These are phyloP conservation scores for Epichloe glyceriae DNA, from an alignment of 2,329 filamentous ascomycete genomes.

Conservation along the genomic window DNA sequence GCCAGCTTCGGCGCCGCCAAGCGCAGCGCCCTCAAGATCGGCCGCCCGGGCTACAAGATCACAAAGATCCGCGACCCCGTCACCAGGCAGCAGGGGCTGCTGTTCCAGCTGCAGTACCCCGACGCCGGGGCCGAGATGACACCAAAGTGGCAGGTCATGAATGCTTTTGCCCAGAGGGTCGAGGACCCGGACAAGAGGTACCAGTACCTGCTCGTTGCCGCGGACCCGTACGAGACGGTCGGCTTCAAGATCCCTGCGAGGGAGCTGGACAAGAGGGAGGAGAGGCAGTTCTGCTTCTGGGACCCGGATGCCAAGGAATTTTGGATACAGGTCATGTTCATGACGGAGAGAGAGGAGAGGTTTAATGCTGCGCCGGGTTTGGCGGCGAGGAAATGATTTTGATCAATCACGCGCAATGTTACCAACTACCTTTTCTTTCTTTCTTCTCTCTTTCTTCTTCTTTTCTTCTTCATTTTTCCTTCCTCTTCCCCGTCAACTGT, in stretches of 20 bases:
- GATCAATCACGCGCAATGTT: background rate
- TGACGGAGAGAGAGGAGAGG: constrained; percentile 92
- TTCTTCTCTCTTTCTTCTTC: background rate
- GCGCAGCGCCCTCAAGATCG: constrained; percentile 86
- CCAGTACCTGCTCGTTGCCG: constrained; percentile 89
- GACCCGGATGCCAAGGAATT: constrained; percentile 94
- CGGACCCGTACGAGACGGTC: constrained; percentile 96
- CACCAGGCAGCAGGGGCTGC: constrained; percentile 73
- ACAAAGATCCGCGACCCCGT: constrained; percentile 87
- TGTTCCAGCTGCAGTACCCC: constrained; percentile 95
- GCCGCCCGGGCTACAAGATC: constrained; percentile 92
- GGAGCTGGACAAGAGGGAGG: constrained; percentile 82
- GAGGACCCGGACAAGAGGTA: constrained; percentile 90
- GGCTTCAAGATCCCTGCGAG: constrained; percentile 90
- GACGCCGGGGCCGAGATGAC: constrained; percentile 65
- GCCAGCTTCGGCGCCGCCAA: constrained; percentile 59
- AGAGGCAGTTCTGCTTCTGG: constrained; percentile 86
- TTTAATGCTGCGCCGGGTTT: constrained; percentile 56
- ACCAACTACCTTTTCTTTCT: background rate
- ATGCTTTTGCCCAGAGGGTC: constrained; percentile 87
- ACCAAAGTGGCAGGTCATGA: constrained; percentile 92
- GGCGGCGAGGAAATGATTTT: constrained; percentile 31
- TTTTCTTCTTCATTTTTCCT: background rate
- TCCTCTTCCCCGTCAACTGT: too few species aligned
- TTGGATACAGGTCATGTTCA: constrained; percentile 95